These are phyloP conservation scores for Geranium incanum DNA, from an alignment of 441 rosid genomes.

Conservation along the genomic window DNA sequence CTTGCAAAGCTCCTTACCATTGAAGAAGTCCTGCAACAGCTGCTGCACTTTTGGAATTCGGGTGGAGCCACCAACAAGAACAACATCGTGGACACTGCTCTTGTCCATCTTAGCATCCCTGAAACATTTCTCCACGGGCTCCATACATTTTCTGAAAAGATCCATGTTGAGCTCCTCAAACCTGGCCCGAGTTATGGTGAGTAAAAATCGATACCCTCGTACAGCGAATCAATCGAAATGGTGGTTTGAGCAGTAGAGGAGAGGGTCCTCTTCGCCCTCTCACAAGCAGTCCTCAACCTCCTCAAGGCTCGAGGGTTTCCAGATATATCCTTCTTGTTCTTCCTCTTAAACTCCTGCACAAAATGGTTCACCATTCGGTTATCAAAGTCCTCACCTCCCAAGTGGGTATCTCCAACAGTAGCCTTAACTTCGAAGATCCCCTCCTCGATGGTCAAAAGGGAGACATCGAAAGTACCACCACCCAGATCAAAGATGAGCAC, in stretches of 20 bases:
- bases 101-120: slow-evolving; percentile 65
- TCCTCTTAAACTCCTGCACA: slow-evolving; percentile 55
- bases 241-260: slow-evolving; percentile 48
- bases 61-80: slow-evolving; percentile 59
- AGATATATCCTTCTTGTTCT: slow-evolving; percentile 53
- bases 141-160: slow-evolving; percentile 57
- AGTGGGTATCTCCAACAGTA: slow-evolving; percentile 56
- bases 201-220: slow-evolving; percentile 53
- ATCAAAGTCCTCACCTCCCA: slow-evolving; percentile 63
- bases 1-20: slow-evolving; percentile 58
- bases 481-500: slow-evolving; percentile 50
- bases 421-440: slow-evolving; percentile 60
- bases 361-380: slow-evolving; percentile 58
- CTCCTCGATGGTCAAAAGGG: slow-evolving; percentile 50
- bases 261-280: slow-evolving; percentile 50
- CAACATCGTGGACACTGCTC: slow-evolving; percentile 46
- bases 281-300: slow-evolving; percentile 52
- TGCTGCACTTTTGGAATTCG: slow-evolving; percentile 61
- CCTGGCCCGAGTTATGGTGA: slow-evolving; percentile 53
- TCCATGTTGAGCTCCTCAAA: slow-evolving; percentile 63
- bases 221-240: slow-evolving; percentile 48
- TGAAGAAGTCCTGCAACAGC: slow-evolving; percentile 50
- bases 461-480: slow-evolving; percentile 62
- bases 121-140: slow-evolving; percentile 56
- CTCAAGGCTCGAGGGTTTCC: slow-evolving; percentile 53